Percentiles rank a stretch among this genome's conserved stretches.
phyloP scores from a whole-genome alignment of 1,284 basidiomycete genomes.

The Trametes versicolor region DNA sequence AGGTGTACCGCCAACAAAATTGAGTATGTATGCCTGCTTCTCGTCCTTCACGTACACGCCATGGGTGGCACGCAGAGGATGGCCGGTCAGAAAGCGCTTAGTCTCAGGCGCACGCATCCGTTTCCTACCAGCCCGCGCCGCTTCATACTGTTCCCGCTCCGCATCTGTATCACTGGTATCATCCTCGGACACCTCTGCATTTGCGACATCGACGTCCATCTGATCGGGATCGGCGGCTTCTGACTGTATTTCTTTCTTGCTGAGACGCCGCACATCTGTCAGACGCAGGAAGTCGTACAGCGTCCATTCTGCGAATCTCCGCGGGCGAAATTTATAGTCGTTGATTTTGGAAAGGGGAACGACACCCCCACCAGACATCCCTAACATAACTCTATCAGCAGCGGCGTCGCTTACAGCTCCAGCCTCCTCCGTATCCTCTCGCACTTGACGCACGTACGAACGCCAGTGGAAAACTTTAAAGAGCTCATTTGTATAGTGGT shows the following conservation, averaged over 20 bases:
- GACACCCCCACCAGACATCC: neutral
- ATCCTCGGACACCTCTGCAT: too few relatives aligned
- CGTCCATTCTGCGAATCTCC: slow-evolving; percentile 1
- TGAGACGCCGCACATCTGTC: slow-evolving; percentile 25
- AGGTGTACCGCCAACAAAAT: too few relatives aligned
- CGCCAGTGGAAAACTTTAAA: slow-evolving; percentile 27
- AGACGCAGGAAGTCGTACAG: neutral
- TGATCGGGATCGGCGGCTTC: neutral
- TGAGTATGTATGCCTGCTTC: too few relatives aligned
- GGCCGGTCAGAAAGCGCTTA: neutral
- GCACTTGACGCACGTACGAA: slow-evolving; percentile 12
- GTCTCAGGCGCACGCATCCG: too few relatives aligned
- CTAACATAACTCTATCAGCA: neutral
- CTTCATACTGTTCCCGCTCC: neutral
- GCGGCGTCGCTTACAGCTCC: neutral
- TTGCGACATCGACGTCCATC: neutral
- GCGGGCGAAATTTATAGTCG: slow-evolving; percentile 1
- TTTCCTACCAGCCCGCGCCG: too few relatives aligned
- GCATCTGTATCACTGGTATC: too few relatives aligned
- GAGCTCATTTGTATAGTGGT: slow-evolving; percentile 24
- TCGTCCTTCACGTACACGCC: too few relatives aligned
- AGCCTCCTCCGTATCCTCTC: neutral
- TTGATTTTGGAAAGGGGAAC: neutral
- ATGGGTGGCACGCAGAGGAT: too few relatives aligned
- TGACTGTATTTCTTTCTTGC: slow-evolving; percentile 43